Evolutionary conservation across 768 basidiomycete species (phyloP).

Genomic region (Leccinum truebloodii): DNA sequence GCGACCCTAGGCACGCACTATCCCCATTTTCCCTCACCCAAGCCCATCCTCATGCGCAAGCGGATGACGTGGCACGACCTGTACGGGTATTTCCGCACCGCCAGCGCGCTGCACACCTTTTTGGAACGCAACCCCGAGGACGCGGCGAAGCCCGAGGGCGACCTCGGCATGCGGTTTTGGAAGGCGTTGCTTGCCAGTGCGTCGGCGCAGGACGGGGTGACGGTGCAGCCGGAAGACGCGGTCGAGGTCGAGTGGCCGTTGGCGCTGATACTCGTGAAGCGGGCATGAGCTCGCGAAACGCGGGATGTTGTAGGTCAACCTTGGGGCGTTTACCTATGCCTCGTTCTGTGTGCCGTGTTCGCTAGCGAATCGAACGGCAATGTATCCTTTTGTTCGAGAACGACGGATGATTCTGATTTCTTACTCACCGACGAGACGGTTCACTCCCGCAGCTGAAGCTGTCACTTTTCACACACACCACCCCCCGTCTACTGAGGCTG

Average conservation of each 20-base stretch:
- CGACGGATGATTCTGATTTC: neutral
- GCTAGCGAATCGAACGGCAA: neutral
- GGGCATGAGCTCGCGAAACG: neutral
- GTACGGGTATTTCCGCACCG: conserved; percentile 67
- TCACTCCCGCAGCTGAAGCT: neutral
- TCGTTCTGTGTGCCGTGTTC: neutral
- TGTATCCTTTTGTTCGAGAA: neutral
- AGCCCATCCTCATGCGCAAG: conserved; percentile 55
- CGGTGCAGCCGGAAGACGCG: conserved; percentile 20
- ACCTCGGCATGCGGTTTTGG: conserved; percentile 67
- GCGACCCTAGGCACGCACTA: conserved; percentile 39
- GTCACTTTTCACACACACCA: neutral
- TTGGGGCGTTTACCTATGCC: neutral
- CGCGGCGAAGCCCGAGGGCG: conserved; percentile 46
- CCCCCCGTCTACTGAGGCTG: neutral
- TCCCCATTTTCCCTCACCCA: conserved; percentile 36
- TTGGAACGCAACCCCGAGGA: conserved; percentile 67
- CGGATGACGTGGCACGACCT: conserved; percentile 66
- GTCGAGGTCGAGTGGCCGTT: conserved; percentile 47
- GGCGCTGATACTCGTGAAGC: conserved; percentile 32
- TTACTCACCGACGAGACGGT: neutral
- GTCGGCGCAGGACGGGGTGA: conserved; percentile 25
- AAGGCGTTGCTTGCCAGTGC: conserved; percentile 47
- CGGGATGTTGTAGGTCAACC: neutral
- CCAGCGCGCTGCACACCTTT: conserved; percentile 68